Percentiles rank a stretch among this genome's conserved stretches.
These are phyloP conservation scores for Massarina eburnea DNA, from an alignment of 2,329 filamentous ascomycete species.

Conservation along the genomic window DNA sequence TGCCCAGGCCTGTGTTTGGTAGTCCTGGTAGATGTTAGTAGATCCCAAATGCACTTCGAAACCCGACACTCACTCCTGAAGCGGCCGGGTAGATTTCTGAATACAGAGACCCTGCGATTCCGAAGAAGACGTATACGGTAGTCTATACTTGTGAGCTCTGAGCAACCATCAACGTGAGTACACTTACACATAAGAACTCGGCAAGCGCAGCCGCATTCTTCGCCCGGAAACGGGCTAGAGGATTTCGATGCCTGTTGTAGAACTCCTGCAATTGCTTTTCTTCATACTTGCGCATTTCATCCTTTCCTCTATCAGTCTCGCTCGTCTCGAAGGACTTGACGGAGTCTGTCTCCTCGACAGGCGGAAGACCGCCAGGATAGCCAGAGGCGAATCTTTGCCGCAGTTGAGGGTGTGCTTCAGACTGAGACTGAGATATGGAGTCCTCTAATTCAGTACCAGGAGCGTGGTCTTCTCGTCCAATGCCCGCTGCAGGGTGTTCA, in stretches of 20 bases:
- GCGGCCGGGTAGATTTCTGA: conserved; percentile 51
- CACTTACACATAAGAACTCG: conserved; percentile 53
- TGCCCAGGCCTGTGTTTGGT: conserved; percentile 36
- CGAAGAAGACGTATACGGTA: conserved; percentile 43
- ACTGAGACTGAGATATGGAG: no score
- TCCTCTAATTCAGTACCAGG: background rate
- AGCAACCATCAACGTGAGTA: conserved; percentile 9
- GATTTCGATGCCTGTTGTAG: conserved; percentile 55
- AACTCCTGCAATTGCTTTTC: conserved; percentile 50
- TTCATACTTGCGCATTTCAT: conserved; percentile 42
- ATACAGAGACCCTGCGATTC: conserved; percentile 53
- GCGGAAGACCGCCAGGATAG: conserved; percentile 49
- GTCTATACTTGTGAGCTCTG: conserved; percentile 31
- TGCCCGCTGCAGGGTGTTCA: background rate
- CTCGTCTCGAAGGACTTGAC: conserved; percentile 29
- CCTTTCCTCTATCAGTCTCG: conserved; percentile 37
- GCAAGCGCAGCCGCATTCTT: conserved; percentile 57
- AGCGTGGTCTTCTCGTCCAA: background rate
- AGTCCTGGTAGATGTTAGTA: no score
- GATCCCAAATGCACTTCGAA: no score
- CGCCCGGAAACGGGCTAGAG: conserved; percentile 54
- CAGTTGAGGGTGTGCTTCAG: background rate
- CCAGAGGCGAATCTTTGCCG: conserved; percentile 19
- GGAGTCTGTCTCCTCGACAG: conserved; percentile 33
- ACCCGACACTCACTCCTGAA: no score